Base-by-base conservation (phyloP, 345 rosid genomes). In the Zanthoxylum bungeanum region DNA sequence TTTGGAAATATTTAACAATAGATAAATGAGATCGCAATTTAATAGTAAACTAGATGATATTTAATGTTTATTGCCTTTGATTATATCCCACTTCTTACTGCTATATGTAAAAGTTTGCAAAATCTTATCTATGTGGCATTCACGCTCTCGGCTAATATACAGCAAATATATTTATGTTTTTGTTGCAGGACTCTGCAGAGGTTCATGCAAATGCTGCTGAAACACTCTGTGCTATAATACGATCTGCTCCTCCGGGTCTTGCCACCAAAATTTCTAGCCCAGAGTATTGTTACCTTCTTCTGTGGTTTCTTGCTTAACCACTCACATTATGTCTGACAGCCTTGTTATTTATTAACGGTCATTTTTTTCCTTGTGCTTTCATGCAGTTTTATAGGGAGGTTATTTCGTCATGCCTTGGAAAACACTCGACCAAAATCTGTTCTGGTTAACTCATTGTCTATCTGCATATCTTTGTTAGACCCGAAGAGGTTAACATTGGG, bases 181-280 rank as follows among this genome's bases (percentile, higher is more conserved):
- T 68, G 60, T 62, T 72, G 21, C 86, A 93, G 98, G 93, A 90
- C 69, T 88, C 77, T 58, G 93, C 98, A 24, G 94, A 93, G 83
- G 98, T 91, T 72, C 98, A 93, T 86, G 88, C 94, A 68, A 93
- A 93, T 79, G 85, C 94, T 44, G 98, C 98, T 73, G 98, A 93
- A 86, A 82, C 89, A 12, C 89, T 91, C 21, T 93, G 97, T 83
- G 84, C 96, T 37, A 88, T 91, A 44, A 86, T 96, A 49, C 82
- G 94, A 80, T 87, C 80, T 74, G 93, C 96, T 64, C 96, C 94
- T 60, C 88, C 91, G 24, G 87, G 88, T 69, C 91, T 93, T 79
- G 89, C 93, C 61, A 74, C 89, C 60, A 89, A 91, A 83, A 83
- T 93, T 59, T 86, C 91, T 53, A 86, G 89, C 78, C 92, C 98